These are phyloP conservation scores for Eutrema yunnanense DNA, from an alignment of 345 rosid genomes.

Conservation along the genomic window DNA sequence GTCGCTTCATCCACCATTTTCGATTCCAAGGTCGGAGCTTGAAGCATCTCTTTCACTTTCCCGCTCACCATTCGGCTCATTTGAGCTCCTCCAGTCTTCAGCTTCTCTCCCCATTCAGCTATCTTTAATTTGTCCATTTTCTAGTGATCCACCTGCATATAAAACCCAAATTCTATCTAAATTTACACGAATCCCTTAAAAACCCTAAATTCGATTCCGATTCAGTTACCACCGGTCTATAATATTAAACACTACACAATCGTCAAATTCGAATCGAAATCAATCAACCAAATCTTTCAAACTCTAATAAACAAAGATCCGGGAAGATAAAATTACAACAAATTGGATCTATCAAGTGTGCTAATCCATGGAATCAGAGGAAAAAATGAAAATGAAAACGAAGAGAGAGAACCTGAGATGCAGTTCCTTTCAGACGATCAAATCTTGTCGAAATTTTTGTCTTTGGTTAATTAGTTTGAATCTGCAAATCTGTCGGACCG, in stretches of 20 bases:
- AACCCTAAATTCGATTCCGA: conserved; percentile 1
- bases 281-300: neutral
- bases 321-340: neutral
- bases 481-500: conserved; percentile 22
- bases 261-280: neutral
- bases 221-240: neutral
- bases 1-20: conserved; percentile 90
- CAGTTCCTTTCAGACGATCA: conserved; percentile 10
- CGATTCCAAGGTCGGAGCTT: conserved; percentile 69
- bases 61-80: conserved; percentile 73
- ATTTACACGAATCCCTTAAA: neutral
- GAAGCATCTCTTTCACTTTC: conserved; percentile 79
- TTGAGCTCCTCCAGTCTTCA: conserved; percentile 76
- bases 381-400: neutral
- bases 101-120: conserved; percentile 63
- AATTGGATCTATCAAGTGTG: conserved; percentile 3
- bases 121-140: conserved; percentile 66
- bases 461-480: neutral
- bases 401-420: conserved; percentile 8
- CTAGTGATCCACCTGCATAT: neutral
- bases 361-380: neutral
- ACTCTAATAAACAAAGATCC: neutral
- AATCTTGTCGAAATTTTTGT: neutral
- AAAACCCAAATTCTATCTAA: neutral
- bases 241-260: neutral